Conservation (phyloP, 225 moss, liverwort and hornwort genomes). For the Bryum argenteum region DNA sequence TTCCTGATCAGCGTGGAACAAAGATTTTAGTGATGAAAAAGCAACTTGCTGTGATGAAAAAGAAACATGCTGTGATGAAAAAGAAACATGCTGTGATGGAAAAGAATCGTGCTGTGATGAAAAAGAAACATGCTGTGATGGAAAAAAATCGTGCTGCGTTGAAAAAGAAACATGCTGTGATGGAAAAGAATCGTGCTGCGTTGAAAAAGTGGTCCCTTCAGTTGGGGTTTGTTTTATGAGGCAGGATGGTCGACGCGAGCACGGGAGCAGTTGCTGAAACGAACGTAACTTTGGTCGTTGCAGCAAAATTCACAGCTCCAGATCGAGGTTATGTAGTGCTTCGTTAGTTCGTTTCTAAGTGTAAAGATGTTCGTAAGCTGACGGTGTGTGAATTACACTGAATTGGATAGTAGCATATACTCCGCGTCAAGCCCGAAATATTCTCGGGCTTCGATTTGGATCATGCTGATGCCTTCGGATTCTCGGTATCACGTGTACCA, state of each 20-base stretch:
- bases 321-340: neutral
- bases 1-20: neutral
- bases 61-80: neutral
- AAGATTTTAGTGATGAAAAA: too few relatives aligned
- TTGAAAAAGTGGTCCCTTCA: neutral
- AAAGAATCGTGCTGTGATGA: neutral
- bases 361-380: neutral
- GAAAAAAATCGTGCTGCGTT: neutral
- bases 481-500: neutral
- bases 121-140: neutral
- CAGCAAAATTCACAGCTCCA: too few relatives aligned
- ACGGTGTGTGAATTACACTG: neutral
- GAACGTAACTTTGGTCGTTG: too few relatives aligned
- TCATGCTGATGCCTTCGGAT: slow-evolving; percentile 26
- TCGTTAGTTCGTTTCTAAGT: neutral
- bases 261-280: too few relatives aligned
- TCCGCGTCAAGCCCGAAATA: neutral
- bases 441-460: slow-evolving; percentile 15
- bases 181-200: neutral
- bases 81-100: neutral
- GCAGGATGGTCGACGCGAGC: neutral
- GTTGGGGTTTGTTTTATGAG: neutral
- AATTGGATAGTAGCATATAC: slow-evolving; percentile 9
- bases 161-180: neutral
- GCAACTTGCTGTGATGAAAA: neutral